A percentile compares a stretch with the other conserved stretches of the same genome.
These are phyloP conservation scores for Nidularia sp. DNA, from an alignment of 768 basidiomycete species.

Conservation along the genomic window DNA sequence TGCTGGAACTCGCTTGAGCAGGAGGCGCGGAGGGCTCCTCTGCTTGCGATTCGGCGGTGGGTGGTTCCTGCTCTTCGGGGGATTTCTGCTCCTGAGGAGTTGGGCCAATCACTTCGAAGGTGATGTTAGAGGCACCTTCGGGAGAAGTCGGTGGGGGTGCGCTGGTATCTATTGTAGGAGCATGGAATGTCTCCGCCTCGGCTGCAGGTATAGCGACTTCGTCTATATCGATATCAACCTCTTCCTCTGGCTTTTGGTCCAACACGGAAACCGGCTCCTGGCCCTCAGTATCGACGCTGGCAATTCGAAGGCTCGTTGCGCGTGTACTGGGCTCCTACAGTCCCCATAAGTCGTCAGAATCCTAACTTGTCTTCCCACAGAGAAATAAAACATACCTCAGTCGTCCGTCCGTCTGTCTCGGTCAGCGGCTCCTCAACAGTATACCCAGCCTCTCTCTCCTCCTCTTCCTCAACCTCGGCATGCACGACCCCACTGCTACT, in stretches of 20 bases:
- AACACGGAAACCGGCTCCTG: too few species aligned
- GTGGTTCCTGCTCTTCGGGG: too few species aligned
- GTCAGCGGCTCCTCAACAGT: constrained; percentile 26
- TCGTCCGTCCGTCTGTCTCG: constrained; percentile 16
- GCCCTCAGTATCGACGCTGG: constrained; percentile 8
- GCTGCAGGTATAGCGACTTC: too few species aligned
- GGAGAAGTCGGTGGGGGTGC: background rate
- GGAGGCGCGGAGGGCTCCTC: background rate
- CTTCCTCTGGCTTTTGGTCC: too few species aligned
- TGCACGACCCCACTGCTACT: constrained; percentile 3
- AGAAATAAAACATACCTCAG: constrained; percentile 20
- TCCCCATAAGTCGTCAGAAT: background rate
- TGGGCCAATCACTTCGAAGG: background rate
- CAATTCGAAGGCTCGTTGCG: constrained; percentile 7
- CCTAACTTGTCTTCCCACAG: background rate
- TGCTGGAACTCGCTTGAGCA: background rate
- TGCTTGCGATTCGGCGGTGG: too few species aligned
- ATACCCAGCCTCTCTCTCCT: constrained; percentile 11
- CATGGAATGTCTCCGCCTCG: too few species aligned
- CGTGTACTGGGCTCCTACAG: constrained; percentile 13
- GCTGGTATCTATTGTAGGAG: too few species aligned
- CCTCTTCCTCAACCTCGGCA: constrained; percentile 10
- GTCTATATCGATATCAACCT: too few species aligned
- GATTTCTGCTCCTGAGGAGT: too few species aligned
- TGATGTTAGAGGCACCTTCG: background rate